phyloP scores from a whole-genome alignment of 305 asterid species.

The Ruellia speciosa region DNA sequence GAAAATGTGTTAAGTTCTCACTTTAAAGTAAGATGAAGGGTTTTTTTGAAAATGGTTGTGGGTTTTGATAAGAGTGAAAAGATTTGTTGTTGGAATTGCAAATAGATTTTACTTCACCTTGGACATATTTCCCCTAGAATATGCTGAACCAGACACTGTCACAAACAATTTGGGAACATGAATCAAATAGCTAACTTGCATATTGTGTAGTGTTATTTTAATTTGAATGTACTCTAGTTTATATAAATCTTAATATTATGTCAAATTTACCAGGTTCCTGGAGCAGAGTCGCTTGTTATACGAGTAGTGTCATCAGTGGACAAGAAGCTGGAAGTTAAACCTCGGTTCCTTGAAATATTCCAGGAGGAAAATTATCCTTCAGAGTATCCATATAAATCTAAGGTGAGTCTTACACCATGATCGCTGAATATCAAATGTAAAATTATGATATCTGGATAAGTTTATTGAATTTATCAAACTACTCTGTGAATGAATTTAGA shows the following conservation, averaged over 20 bases:
- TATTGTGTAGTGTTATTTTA: conserved; percentile 1
- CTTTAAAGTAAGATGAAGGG: background rate
- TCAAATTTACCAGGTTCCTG: conserved; percentile 64
- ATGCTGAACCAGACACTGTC: no score
- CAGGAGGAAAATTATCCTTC: conserved; percentile 79
- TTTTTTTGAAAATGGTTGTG: no score
- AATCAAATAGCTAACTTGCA: background rate
- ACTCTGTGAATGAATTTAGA: no score
- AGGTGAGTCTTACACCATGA: conserved; percentile 38
- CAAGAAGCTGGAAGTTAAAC: conserved; percentile 91
- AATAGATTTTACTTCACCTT: no score
- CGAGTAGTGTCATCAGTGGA: conserved; percentile 97
- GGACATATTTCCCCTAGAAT: no score
- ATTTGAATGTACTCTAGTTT: conserved; percentile 1
- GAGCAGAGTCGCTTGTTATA: conserved; percentile 91
- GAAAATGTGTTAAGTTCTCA: no score
- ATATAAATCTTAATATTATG: conserved; percentile 19
- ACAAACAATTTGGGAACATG: background rate
- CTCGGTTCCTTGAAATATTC: conserved; percentile 80
- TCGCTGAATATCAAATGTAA: no score
- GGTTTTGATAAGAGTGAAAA: background rate
- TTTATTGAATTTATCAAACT: no score
- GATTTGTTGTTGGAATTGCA: no score
- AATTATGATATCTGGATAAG: no score
- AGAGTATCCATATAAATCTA: conserved; percentile 88